Base-by-base conservation (phyloP, 805 yeast species). In the Ogataea degrootiae region DNA sequence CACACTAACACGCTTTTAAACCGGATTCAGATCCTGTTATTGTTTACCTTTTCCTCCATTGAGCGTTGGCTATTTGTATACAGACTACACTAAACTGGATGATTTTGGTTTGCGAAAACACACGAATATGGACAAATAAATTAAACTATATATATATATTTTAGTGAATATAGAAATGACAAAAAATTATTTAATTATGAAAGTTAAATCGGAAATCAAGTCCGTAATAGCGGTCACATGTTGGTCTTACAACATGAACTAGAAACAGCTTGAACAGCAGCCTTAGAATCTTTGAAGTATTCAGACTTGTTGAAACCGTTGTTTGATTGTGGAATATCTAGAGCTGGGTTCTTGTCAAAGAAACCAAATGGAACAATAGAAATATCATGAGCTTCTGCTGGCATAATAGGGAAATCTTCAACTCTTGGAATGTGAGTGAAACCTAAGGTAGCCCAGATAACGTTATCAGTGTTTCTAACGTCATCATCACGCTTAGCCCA, bases 391-490 rank as follows among this genome's bases (percentile, higher is more conserved):
- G 81, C 82, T 69, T 86, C 95, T 48, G 83, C 87, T 34, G 94
- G 91, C 95, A 86, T 86, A 44, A 86, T 91, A 42, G 95, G 95
- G 84, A 87, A 86, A 66, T 86, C 92, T 70, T 86, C 95, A 35
- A 83, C 81, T 60, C 87, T 77, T 58, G 94, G 94, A 59, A 85
- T 78, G 63, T 86, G 95, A 4, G 92, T 86, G 71, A 86, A 77
- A 26, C 88, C 90, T 63, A 86, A 65, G 41, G 94, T 85, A 54
- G 87, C 85, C 91, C 92, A 86, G 39, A 86, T 83, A 50, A 86
- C 89, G 48, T 80, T 64, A 57, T 86, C 91, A 17, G 82, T 82
- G 66, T 85, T 78, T 77, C 91, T 82, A 34, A 85, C 88, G 34
- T 69, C 62, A 50, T 83, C 90, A 43, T 68, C 66, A 54, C 85